Conservation (phyloP, 2,329 filamentous ascomycete species). For the Diaporthe caulivora region DNA sequence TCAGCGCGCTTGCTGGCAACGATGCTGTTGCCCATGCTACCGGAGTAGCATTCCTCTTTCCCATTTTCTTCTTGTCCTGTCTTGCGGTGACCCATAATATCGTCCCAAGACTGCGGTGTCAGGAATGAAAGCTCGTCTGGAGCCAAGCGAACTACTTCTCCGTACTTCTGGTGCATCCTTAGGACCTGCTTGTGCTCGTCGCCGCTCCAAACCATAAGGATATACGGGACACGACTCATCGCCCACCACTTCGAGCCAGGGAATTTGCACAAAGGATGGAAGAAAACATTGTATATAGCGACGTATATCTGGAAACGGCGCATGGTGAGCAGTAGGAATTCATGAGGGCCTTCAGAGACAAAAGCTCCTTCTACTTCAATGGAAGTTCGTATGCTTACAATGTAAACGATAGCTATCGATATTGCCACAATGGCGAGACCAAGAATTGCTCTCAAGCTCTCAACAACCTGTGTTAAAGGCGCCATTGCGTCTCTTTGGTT, state of each 20-base stretch:
- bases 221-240: conserved; percentile 2
- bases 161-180: conserved; percentile 15
- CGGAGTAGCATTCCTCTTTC: not conserved
- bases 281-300: conserved; percentile 12
- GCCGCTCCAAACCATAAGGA: not conserved
- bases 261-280: conserved; percentile 5
- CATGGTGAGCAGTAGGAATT: not conserved
- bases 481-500: not conserved
- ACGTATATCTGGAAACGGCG: conserved; percentile 15
- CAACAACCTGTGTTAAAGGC: not conserved
- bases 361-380: not conserved
- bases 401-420: not conserved
- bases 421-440: not conserved
- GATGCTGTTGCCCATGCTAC: not conserved
- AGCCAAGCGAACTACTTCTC: conserved; percentile 1
- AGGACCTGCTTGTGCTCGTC: conserved; percentile 5
- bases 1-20: not conserved
- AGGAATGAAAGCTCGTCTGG: conserved; percentile 4
- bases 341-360: not conserved
- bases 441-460: not conserved
- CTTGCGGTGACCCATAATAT: conserved; percentile 16
- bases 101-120: not conserved
- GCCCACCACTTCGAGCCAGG: conserved; percentile 18
- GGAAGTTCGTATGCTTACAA: not conserved
- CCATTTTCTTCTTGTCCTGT: conserved; percentile 1